Conservation (phyloP, 2,329 filamentous ascomycete species). For the Aspergillus intermedius region DNA sequence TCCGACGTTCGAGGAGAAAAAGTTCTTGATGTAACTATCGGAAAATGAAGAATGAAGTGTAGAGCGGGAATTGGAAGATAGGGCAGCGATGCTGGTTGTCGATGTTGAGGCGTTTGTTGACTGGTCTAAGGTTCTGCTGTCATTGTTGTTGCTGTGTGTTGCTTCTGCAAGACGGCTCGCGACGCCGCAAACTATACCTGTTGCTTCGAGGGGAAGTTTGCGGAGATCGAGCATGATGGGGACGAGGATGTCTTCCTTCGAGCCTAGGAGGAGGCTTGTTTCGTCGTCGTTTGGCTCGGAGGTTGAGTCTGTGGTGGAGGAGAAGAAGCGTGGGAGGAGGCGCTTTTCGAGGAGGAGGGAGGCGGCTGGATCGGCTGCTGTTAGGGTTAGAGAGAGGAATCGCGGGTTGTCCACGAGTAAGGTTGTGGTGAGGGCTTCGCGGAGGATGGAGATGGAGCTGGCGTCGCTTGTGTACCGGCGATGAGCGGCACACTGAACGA, state of each 20-base stretch:
- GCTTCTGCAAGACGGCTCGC: conserved; percentile 74
- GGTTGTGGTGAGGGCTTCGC: conserved; percentile 31
- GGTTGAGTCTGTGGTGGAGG: conserved; percentile 39
- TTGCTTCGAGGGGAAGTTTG: conserved; percentile 75
- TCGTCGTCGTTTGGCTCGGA: conserved; percentile 31
- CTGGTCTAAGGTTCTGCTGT: conserved; percentile 1
- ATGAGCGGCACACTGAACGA: conserved; percentile 75
- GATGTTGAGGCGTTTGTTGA: neutral
- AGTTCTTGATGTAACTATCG: conserved; percentile 7
- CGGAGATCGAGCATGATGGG: conserved; percentile 85
- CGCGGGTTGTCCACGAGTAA: conserved; percentile 38
- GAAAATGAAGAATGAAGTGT: conserved; percentile 11
- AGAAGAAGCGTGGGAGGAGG: conserved; percentile 55
- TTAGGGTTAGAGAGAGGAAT: conserved; percentile 45
- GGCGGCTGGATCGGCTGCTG: conserved; percentile 39
- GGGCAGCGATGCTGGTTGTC: conserved; percentile 10
- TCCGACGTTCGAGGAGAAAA: conserved; percentile 10
- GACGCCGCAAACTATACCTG: conserved; percentile 91
- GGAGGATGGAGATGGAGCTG: conserved; percentile 34
- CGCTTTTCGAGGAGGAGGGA: conserved; percentile 41
- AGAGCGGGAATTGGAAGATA: conserved; percentile 10
- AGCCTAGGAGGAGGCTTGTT: conserved; percentile 68
- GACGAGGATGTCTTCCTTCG: conserved; percentile 62
- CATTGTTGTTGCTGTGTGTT: conserved; percentile 46
- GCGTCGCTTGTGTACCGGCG: conserved; percentile 36